Conservation (phyloP, 1,284 basidiomycete species). For the Heterobasidion occidentale region DNA sequence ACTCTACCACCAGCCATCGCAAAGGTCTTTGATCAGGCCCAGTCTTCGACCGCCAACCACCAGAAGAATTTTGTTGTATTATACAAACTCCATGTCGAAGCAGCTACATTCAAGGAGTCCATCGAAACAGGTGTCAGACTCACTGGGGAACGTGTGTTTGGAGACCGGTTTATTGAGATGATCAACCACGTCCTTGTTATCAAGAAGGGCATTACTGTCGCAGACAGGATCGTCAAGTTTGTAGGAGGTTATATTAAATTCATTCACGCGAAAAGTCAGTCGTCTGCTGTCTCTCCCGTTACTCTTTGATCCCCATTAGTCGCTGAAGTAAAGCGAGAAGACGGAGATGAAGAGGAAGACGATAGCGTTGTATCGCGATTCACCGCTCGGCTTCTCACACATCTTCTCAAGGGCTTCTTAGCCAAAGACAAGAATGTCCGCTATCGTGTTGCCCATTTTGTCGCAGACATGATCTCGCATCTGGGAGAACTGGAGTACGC, state of each 20-base stretch:
- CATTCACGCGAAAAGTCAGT: constrained; percentile 70
- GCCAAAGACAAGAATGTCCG: constrained; percentile 90
- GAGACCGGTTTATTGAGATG: constrained; percentile 66
- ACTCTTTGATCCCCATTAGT: constrained; percentile 13
- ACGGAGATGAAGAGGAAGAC: constrained; percentile 42
- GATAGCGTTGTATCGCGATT: constrained; percentile 73
- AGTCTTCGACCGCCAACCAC: constrained; percentile 79
- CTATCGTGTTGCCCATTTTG: constrained; percentile 72
- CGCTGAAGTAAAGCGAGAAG: constrained; percentile 25
- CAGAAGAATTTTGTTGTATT: constrained; percentile 88
- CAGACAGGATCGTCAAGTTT: constrained; percentile 83
- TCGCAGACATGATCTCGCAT: constrained; percentile 76
- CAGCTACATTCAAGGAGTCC: constrained; percentile 48
- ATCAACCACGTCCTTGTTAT: constrained; percentile 65
- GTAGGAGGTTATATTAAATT: constrained; percentile 78
- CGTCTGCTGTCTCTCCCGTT: neutral
- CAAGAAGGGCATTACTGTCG: constrained; percentile 80
- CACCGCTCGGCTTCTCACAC: constrained; percentile 63
- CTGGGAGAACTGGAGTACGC: constrained; percentile 81
- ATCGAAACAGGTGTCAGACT: constrained; percentile 49
- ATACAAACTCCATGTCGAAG: constrained; percentile 74
- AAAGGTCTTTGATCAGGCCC: constrained; percentile 77
- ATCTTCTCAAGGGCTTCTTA: constrained; percentile 76
- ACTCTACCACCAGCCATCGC: constrained; percentile 29
- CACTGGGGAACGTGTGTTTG: constrained; percentile 78